Percentiles rank a stretch among this genome's conserved stretches.
Evolutionary conservation across 2,329 filamentous ascomycete species (phyloP).

Genomic region (Calonectria fujianensis): DNA sequence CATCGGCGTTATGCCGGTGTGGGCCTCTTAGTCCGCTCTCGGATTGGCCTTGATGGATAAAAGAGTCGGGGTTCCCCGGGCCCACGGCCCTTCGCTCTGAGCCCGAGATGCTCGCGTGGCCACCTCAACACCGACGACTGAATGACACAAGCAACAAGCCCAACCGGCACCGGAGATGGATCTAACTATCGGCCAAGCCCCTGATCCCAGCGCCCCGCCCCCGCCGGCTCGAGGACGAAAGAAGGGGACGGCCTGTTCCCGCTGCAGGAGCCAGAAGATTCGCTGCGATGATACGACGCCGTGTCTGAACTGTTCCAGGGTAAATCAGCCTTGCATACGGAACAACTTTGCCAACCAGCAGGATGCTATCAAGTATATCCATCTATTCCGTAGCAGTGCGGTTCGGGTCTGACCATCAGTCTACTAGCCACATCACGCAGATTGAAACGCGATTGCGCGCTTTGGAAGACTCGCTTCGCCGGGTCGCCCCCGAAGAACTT

Average conservation of each 20-base stretch:
- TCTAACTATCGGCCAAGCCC: not conserved
- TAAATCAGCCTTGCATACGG: conserved; percentile 56
- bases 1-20: conserved; percentile 20
- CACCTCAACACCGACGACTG: not conserved
- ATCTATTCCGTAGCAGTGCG: not conserved
- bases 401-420: not conserved
- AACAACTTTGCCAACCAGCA: conserved; percentile 31
- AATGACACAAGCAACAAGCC: not conserved
- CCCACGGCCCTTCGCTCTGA: conserved; percentile 1
- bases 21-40: conserved; percentile 18
- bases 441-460: conserved; percentile 38
- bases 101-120: conserved; percentile 6
- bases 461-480: conserved; percentile 37
- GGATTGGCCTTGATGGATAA: conserved; percentile 14
- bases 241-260: conserved; percentile 59
- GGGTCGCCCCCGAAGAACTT: conserved; percentile 38
- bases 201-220: conserved; percentile 5
- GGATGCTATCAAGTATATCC: conserved; percentile 32
- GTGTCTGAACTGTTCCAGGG: conserved; percentile 56
- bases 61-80: conserved; percentile 19
- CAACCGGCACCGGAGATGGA: not conserved
- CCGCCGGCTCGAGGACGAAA: conserved; percentile 38
- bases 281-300: conserved; percentile 57
- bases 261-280: conserved; percentile 59
- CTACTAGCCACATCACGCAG: conserved; percentile 34